Percentiles rank a stretch among this genome's conserved stretches.
Evolutionary conservation across 768 basidiomycete species (phyloP).

Genomic region (Termitomyces sp.): DNA sequence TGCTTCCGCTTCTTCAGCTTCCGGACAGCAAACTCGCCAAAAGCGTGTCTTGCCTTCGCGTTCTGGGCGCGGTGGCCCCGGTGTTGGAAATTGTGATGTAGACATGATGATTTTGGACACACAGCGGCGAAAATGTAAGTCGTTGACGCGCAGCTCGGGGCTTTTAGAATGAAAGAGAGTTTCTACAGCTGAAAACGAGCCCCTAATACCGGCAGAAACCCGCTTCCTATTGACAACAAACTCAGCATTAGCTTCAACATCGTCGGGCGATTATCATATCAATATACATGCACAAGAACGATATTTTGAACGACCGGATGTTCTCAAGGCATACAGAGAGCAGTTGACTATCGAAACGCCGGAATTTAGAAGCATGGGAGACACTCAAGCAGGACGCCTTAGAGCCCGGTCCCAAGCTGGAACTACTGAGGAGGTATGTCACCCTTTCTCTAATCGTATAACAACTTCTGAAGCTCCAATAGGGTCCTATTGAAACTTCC

Average conservation of each 20-base stretch:
- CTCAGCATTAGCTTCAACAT: conserved; percentile 41
- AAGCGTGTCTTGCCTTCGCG: conserved; percentile 82
- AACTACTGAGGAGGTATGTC: conserved; percentile 64
- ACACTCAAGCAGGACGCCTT: conserved; percentile 56
- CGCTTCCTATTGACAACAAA: conserved; percentile 74
- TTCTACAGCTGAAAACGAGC: conserved; percentile 60
- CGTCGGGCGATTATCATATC: conserved; percentile 37
- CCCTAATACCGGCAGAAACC: conserved; percentile 62
- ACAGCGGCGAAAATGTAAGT: conserved; percentile 70
- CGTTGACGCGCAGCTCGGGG: conserved; percentile 3
- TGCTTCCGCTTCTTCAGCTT: conserved; percentile 27
- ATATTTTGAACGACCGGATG: conserved; percentile 76
- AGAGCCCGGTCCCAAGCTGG: conserved; percentile 45
- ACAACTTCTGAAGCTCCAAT: background rate
- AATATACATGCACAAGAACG: conserved; percentile 61
- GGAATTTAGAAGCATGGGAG: conserved; percentile 46
- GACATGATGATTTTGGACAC: conserved; percentile 84
- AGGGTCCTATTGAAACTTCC: conserved; percentile 65
- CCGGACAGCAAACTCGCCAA: conserved; percentile 42
- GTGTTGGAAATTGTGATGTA: conserved; percentile 72
- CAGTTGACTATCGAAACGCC: conserved; percentile 78
- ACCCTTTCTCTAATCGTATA: background rate
- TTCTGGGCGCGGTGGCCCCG: conserved; percentile 74
- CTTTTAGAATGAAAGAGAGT: conserved; percentile 7
- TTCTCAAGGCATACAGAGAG: conserved; percentile 63